Conservation (phyloP, 345 rosid genomes). For the Euphorbia tirucalli region DNA sequence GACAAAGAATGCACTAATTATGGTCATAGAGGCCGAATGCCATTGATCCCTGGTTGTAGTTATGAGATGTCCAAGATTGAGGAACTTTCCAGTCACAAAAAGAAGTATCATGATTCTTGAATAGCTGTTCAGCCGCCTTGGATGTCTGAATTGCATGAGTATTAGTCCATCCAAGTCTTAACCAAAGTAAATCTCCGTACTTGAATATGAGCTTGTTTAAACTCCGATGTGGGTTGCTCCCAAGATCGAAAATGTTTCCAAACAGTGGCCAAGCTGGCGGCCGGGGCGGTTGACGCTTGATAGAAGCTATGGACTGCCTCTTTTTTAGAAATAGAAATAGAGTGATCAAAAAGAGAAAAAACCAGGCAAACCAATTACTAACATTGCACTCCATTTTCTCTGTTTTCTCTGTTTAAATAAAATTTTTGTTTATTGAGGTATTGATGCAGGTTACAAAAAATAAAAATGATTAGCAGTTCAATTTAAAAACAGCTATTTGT, state of each 20-base stretch:
- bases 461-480: no score
- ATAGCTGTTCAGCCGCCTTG: neutral
- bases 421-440: no score
- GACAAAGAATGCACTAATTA: neutral
- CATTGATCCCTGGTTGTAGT: neutral
- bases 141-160: neutral
- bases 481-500: no score
- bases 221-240: neutral
- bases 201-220: neutral
- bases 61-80: neutral
- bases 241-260: neutral
- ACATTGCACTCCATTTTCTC: no score
- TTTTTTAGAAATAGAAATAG: no score
- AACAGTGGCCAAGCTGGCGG: neutral
- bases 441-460: no score
- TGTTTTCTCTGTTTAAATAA: no score
- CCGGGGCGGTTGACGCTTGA: neutral
- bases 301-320: no score
- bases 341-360: no score
- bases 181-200: neutral
- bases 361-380: no score
- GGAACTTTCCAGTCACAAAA: neutral
- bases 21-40: neutral
- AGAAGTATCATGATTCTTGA: neutral
- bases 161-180: neutral